Conservation (phyloP, 179 eudicot species). For the Heliamphora pulchella region DNA sequence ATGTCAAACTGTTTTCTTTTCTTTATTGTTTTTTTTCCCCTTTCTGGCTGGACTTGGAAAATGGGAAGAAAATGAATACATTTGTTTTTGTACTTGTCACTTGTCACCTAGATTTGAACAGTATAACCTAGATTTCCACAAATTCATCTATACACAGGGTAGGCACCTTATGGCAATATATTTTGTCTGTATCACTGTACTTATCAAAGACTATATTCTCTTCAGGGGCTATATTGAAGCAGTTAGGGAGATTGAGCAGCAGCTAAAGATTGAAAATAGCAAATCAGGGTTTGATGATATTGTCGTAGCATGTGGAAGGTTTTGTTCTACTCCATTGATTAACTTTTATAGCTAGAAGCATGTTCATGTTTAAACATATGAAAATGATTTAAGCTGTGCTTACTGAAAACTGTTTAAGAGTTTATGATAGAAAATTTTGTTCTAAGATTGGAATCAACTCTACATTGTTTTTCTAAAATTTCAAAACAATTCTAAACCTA, state of each 20-base stretch:
- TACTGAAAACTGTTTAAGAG: background rate
- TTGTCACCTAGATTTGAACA: no score
- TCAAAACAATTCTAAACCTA: background rate
- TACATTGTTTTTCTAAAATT: background rate
- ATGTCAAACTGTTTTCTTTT: no score
- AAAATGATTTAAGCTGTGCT: background rate
- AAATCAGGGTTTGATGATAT: conserved; percentile 71
- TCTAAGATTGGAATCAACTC: background rate
- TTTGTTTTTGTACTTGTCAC: no score
- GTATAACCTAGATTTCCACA: background rate
- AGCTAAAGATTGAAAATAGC: conserved; percentile 34
- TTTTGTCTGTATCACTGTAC: background rate
- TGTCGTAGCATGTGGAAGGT: conserved; percentile 99
- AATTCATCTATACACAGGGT: background rate
- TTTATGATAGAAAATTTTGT: background rate
- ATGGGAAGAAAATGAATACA: no score
- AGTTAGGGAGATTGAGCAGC: conserved; percentile 74
- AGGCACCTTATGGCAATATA: background rate
- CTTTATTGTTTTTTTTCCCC: no score
- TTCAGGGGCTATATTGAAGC: conserved; percentile 97
- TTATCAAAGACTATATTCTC: background rate
- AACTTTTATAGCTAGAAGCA: background rate
- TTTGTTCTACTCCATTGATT: conserved; percentile 14
- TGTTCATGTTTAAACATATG: background rate
- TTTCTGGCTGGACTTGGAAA: no score